Evolutionary conservation across 495 filamentous ascomycete genomes (phyloP).

Genomic region (Hypoxylon crocopeplum): DNA sequence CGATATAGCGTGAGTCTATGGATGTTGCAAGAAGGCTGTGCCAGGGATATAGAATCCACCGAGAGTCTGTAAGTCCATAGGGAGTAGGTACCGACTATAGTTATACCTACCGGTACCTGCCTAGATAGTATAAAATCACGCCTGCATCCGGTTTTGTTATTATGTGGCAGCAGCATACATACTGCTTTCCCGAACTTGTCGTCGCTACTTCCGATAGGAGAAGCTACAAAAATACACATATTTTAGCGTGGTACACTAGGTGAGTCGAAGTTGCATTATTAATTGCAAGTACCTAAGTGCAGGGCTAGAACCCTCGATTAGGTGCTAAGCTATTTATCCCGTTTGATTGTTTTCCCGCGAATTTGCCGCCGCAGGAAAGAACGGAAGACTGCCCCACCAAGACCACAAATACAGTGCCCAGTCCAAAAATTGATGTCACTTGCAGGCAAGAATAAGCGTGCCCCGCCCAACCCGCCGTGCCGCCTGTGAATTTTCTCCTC

Average conservation of each 20-base stretch:
- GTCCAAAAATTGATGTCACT: conserved; percentile 21
- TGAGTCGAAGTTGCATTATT: conserved; percentile 7
- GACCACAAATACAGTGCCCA: conserved; percentile 12
- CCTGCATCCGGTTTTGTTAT: too few relatives aligned
- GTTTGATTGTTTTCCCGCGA: conserved; percentile 11
- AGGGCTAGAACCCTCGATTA: conserved; percentile 34
- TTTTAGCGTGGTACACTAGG: not conserved
- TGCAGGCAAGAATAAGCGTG: conserved; percentile 23
- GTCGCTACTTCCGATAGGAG: too few relatives aligned
- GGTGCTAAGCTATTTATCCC: conserved; percentile 1
- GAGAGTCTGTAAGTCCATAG: too few relatives aligned
- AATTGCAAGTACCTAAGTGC: not conserved
- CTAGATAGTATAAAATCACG: too few relatives aligned
- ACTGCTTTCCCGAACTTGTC: too few relatives aligned
- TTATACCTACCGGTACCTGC: too few relatives aligned
- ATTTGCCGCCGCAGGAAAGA: conserved; percentile 23
- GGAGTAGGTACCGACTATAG: too few relatives aligned
- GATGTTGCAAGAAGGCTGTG: too few relatives aligned
- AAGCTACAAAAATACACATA: not conserved
- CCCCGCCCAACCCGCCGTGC: conserved; percentile 36
- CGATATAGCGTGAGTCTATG: conserved; percentile 5
- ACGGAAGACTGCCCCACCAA: conserved; percentile 17
- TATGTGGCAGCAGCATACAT: too few relatives aligned
- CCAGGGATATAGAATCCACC: too few relatives aligned
- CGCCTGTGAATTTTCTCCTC: conserved; percentile 30